phyloP scores from a whole-genome alignment of 2,329 filamentous ascomycete genomes.

The Cercospora sojina region DNA sequence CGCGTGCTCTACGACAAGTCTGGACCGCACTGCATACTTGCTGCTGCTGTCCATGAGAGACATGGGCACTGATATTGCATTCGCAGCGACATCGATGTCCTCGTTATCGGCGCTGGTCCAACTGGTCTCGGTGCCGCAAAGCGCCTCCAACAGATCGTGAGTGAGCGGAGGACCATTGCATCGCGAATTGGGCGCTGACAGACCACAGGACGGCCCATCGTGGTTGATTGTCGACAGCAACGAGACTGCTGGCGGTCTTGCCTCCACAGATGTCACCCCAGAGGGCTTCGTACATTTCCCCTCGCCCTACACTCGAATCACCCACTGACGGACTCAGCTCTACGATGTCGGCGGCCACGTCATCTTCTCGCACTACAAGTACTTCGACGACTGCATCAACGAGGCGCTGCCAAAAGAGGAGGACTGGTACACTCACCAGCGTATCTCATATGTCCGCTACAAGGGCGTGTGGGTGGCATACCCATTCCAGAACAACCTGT shows the following conservation, averaged over 20 bases:
- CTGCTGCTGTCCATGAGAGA: neutral
- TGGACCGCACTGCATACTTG: neutral
- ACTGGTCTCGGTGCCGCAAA: conserved; percentile 98
- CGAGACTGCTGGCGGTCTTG: conserved; percentile 90
- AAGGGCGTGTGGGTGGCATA: conserved; percentile 96
- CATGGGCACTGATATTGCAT: neutral
- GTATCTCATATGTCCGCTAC: conserved; percentile 98
- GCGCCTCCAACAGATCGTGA: conserved; percentile 92
- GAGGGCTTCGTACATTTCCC: conserved; percentile 85
- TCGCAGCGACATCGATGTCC: conserved; percentile 83
- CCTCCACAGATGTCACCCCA: conserved; percentile 88
- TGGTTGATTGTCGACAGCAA: conserved; percentile 95
- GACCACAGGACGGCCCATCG: conserved; percentile 74
- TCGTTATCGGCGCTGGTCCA: conserved; percentile 96
- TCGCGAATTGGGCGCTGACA: conserved; percentile 11
- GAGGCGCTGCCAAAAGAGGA: conserved; percentile 91
- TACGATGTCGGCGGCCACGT: conserved; percentile 98
- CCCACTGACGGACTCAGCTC: conserved; percentile 57
- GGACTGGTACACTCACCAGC: conserved; percentile 97
- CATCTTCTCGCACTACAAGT: conserved; percentile 99
- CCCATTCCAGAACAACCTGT: conserved; percentile 99
- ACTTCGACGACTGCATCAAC: conserved; percentile 98
- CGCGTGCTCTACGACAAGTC: neutral
- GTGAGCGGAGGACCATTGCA: conserved; percentile 32
- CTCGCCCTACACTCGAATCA: neutral